Evolutionary conservation across 208 protist species (phyloP), one percentile per base, ranked within the genome.

Genomic region (Leishmania arabica): DNA sequence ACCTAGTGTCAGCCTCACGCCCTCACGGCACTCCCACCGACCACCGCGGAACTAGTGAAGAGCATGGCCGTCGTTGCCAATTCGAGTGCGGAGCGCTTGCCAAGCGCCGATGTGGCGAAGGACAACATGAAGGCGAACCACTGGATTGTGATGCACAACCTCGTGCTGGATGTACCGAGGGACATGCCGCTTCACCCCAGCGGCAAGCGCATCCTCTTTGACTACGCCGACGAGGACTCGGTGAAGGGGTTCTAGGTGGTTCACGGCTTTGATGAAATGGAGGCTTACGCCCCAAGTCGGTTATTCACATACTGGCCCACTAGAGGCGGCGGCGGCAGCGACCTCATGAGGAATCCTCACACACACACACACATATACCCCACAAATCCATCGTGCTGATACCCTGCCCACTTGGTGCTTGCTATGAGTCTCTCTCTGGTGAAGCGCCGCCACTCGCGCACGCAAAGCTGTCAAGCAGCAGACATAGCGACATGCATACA

Each of bases 121-220:
- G 92, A 94, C 87, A 93, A 93, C 74, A 92, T 62, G 53, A 78
- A 78, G 73, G 80, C 84, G 65, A 88, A 93, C 76, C 92, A 85
- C 51, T 84, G 92, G 72, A 75, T 75, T 74, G 82, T 91, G 69
- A 84, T 91, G 5, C 85, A 71, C 40, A 56, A 84, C 72, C 78
- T 88, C 58, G 93, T 96, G 80, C 85, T 93, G 69, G 77, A 95
- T 65, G 70, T 93, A 31, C 88, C 89, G 21, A 47, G 75, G 74
- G 95, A 92, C 77, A 72, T 92, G 40, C 83, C 80, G 1, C 84
- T 93, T 51, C 88, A 93, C 88, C 90, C 92, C 17, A 90, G 93
- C 64, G 91, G 90, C 51, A 87, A 87, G 77, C 80, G 91, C 70
- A 79, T 85, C 40, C 88, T 97, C 54, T 24, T 89, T 45, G 83